Evolutionary conservation across 2,329 filamentous ascomycete genomes (phyloP), one percentile per base, ranked within the genome.

Genomic region (Triangularia setosa): DNA sequence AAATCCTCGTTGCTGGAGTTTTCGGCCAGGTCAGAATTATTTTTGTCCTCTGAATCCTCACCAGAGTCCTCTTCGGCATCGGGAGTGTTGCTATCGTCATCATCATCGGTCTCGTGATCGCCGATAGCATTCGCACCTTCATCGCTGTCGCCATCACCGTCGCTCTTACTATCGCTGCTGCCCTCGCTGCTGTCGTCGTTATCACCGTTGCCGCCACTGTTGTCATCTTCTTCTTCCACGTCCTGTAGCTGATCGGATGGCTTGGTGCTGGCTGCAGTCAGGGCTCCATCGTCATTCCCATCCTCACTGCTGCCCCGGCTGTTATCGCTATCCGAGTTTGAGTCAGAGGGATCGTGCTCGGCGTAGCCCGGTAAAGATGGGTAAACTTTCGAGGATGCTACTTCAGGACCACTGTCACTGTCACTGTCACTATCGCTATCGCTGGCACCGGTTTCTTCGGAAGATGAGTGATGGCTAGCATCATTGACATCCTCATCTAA

Each of bases 361-460:
- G 33, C 35, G 6, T 35, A 60, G n/a, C 27, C 24, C 5, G 40
- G 25, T 21, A 60, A 27, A 7, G 25, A 11, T 21, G 58, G 40
- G n/a, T 30, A 33, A 8, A 33, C 30, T 58, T 69, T 69, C 4
- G 69, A 69, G 27, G 69, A 70, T 23, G 59, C 64, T 6, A 67
- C 63, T 56, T 72, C 70, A 1, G 70, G 70, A 18, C 70, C 67
- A 28, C 69, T 69, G 53, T 69, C 69, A 53, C 65, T 63, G 3
- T 69, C 68, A 40, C 65, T 68, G 5, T 66, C 68, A 40, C 69
- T 71, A 8, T 74, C 72, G 52, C 68, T 73, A 7, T 67, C 55
- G 18, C 18, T 28, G 9, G 30, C 5, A 8, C 30, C 30, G 7
- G 30, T 12, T 11, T 21, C 3, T 14, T 28, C 33, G 9, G 56